Conservation (phyloP, 2,329 filamentous ascomycete species). For the Sporothrix pseudoabietina region DNA sequence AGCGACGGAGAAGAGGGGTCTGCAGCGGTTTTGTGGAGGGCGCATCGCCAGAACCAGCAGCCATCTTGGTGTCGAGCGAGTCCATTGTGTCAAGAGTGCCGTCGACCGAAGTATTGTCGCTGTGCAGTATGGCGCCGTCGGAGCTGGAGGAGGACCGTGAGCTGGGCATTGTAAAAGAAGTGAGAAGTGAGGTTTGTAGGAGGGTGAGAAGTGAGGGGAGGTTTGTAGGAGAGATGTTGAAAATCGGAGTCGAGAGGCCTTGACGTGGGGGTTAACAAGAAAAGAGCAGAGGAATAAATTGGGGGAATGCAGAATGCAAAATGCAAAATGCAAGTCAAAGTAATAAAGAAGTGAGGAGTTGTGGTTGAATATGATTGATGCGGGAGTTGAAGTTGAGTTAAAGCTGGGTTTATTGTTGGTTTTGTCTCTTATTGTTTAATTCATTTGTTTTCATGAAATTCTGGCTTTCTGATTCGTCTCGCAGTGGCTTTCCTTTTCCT, state of each 20-base stretch:
- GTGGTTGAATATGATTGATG: neutral
- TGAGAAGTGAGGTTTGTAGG: neutral
- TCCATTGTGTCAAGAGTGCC: neutral
- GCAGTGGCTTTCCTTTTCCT: neutral
- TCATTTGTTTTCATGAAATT: neutral
- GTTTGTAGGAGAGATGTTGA: neutral
- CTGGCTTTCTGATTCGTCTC: neutral
- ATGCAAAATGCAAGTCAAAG: neutral
- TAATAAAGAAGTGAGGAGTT: neutral
- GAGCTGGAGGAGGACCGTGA: slow-evolving; percentile 16
- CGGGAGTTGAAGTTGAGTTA: neutral
- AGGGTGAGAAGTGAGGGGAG: neutral
- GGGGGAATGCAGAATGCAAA: neutral
- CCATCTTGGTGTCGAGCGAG: neutral
- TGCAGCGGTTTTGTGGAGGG: no score
- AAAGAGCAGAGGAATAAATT: neutral
- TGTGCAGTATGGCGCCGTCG: slow-evolving; percentile 11
- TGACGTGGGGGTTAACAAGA: neutral
- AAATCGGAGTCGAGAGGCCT: neutral
- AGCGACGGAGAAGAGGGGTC: slow-evolving; percentile 2
- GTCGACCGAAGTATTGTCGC: slow-evolving; percentile 26
- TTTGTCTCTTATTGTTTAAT: neutral
- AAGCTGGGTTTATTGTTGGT: neutral
- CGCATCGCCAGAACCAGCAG: neutral
- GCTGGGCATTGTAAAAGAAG: neutral